Conservation (phyloP, 2,329 filamentous ascomycete genomes). For the Corniculantispora saksenae region DNA sequence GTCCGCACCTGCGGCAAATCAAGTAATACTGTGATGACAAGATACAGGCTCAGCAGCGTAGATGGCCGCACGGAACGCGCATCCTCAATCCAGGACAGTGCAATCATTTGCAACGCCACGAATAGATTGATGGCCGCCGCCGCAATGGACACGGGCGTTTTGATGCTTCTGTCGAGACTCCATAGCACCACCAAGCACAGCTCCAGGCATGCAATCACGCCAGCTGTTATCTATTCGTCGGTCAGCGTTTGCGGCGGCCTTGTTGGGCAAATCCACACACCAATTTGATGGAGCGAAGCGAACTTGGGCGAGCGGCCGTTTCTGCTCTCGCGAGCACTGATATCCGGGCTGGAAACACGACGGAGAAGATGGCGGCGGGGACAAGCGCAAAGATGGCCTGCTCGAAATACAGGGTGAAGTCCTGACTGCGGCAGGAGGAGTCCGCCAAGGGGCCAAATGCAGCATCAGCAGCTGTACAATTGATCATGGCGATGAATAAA, state of each 20-base stretch:
- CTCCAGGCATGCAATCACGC: constrained; percentile 1
- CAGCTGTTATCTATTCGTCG: not conserved
- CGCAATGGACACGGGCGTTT: not conserved
- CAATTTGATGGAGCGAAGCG: not conserved
- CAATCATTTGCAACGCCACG: constrained; percentile 27
- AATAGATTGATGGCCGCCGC: constrained; percentile 23
- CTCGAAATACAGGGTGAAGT: constrained; percentile 16
- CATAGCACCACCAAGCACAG: constrained; percentile 2
- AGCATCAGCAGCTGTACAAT: constrained; percentile 9
- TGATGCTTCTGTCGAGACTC: not conserved
- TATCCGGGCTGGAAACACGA: constrained; percentile 7
- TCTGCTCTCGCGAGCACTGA: not conserved
- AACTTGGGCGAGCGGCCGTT: not conserved
- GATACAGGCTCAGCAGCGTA: constrained; percentile 30
- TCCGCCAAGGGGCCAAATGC: constrained; percentile 10
- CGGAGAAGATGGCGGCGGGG: constrained; percentile 13
- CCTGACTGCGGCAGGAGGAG: constrained; percentile 7
- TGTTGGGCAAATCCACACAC: not conserved
- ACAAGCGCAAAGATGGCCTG: constrained; percentile 9
- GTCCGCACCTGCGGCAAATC: constrained; percentile 34
- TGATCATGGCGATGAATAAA: not conserved
- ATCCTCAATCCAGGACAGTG: constrained; percentile 35
- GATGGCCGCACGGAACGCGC: constrained; percentile 33
- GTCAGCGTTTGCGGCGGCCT: not conserved
- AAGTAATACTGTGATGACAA: constrained; percentile 32